phyloP scores from a whole-genome alignment of 345 rosid species.

The Heritiera littoralis region DNA sequence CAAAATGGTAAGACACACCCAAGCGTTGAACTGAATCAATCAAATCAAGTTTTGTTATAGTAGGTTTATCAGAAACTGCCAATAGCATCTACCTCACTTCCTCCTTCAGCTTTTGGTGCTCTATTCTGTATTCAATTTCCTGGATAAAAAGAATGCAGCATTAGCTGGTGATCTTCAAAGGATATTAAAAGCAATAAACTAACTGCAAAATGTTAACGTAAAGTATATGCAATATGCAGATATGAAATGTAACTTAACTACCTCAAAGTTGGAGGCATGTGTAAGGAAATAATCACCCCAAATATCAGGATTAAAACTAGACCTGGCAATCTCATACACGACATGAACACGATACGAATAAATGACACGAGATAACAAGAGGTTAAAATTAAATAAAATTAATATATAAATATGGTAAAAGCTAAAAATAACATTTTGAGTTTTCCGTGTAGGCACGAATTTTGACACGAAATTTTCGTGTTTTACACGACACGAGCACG shows the following conservation, averaged over 20 bases:
- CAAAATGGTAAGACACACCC: conserved; percentile 51
- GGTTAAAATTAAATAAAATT: no score
- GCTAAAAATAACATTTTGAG: no score
- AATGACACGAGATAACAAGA: no score
- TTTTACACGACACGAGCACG: no score
- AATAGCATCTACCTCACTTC: conserved; percentile 25
- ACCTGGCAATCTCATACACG: no score
- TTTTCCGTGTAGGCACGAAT: no score
- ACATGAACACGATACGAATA: no score
- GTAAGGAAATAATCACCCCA: conserved; percentile 14
- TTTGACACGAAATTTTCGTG: no score
- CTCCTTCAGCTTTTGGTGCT: conserved; percentile 27
- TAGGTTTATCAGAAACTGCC: neutral
- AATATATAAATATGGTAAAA: no score
- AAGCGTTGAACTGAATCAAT: conserved; percentile 41
- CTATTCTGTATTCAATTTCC: neutral
- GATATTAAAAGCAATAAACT: neutral
- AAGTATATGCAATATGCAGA: neutral
- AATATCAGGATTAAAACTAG: neutral
- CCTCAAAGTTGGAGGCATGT: neutral
- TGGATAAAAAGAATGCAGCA: neutral
- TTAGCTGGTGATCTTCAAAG: no score
- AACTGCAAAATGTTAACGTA: neutral
- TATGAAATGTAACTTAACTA: neutral
- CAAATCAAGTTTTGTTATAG: conserved; percentile 15